Base-by-base conservation (phyloP, 2,329 filamentous ascomycete genomes). In the Whalleya microplaca region DNA sequence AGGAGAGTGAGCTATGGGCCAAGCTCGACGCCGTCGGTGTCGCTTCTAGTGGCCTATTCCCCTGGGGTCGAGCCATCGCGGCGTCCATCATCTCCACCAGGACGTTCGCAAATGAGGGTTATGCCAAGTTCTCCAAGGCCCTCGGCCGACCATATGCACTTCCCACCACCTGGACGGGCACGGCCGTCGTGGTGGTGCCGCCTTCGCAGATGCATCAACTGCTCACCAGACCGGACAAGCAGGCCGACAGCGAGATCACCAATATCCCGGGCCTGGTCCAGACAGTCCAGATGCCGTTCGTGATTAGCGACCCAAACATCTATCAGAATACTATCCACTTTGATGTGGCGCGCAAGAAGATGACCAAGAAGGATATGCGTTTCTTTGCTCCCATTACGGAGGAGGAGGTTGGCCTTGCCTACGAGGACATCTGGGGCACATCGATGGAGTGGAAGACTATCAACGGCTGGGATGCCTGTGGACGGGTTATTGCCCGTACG, bases 391-490 rank as follows among this genome's bases (percentile, higher is more conserved):
- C 19, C 5, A 8, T 16, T 6, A 44, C 41, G 10, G 48, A 41
- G 6, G 48, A 50, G 21, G 40, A 44, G 20, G 4, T 23, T 10
- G 47, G n/a, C 18, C 3, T n/a, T n/a, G 47, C 47, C 12, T 49
- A 21, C 21, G 9, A 6, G 7, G 19, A 21, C 2, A 48, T 48
- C 27, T 58, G 48, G 48, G 53, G 53, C 1, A 12, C 8, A 2
- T 19, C 5, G n/a, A 51, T 1, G 5, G 18, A 46, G 20, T 50
- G 53, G 48, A 41, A 18, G 21, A 51, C 48, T 1, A 29, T 56
- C 9, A 51, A 56, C 16, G 44, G 43, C 19, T 56, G 53, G 53
- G 53, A 56, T 1, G 32, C 53, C 2, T 51, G 48, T 18, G 48
- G 32, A 1, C 18, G 21, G 3, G 43, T 55, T 12, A 51, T 55